A percentile compares a stretch with the other conserved stretches of the same genome.
phyloP scores from a whole-genome alignment of 441 rosid species.

The Raphanus hybrid region DNA sequence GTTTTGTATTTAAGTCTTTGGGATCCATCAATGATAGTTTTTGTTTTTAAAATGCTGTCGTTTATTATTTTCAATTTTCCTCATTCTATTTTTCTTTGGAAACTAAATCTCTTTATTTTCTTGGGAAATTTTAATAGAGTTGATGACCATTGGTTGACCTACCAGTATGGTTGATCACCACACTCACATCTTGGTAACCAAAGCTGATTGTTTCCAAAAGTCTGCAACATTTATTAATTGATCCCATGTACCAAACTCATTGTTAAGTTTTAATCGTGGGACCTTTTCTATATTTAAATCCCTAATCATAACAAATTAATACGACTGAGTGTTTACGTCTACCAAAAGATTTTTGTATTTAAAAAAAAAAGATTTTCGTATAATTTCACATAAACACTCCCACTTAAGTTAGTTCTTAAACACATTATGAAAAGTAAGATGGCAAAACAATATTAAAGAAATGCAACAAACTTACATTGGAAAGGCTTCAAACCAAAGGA shows the following conservation, averaged over 20 bases:
- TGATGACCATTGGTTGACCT: constrained; percentile 41
- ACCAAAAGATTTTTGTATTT: neutral
- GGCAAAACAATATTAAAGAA: constrained; percentile 15
- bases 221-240: constrained; percentile 4
- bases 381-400: constrained; percentile 5
- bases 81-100: neutral
- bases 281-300: constrained; percentile 15
- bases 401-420: constrained; percentile 9
- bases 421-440: constrained; percentile 3
- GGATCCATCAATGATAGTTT: too few species aligned
- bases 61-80: neutral
- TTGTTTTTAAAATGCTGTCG: neutral
- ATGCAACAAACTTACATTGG: constrained; percentile 28
- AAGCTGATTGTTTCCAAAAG: neutral
- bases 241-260: constrained; percentile 18
- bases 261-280: constrained; percentile 18
- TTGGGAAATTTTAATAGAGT: constrained; percentile 23
- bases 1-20: too few species aligned
- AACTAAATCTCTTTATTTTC: neutral
- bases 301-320: constrained; percentile 7
- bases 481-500: constrained; percentile 44
- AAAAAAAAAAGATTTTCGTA: neutral
- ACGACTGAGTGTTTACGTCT: neutral
- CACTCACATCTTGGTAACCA: constrained; percentile 32
- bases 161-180: constrained; percentile 42